A percentile compares a stretch with the other conserved stretches of the same genome.
These are phyloP conservation scores for Starmerella bacillaris DNA, from an alignment of 805 yeast genomes.

Conservation along the genomic window DNA sequence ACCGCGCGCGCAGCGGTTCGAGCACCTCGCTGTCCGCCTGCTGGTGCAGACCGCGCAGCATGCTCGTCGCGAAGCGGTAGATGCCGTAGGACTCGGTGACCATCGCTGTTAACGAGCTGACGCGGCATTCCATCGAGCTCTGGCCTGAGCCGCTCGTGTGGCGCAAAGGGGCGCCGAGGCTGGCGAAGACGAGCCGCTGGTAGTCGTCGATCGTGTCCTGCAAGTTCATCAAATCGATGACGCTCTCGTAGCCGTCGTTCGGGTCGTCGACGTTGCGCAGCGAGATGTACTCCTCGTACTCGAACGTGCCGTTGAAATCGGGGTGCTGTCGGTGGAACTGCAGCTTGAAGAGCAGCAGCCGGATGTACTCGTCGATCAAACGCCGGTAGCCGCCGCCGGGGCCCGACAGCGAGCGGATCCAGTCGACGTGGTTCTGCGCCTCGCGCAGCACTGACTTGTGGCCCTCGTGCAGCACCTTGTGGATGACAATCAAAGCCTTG, in stretches of 20 bases:
- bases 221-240: constrained; percentile 64
- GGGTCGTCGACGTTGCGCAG: constrained; percentile 79
- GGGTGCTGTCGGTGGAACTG: constrained; percentile 69
- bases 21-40: constrained; percentile 60
- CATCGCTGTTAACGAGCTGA: constrained; percentile 74
- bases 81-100: constrained; percentile 86
- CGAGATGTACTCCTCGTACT: constrained; percentile 86
- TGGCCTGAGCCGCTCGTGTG: constrained; percentile 18
- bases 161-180: constrained; percentile 35
- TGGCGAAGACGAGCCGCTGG: constrained; percentile 57
- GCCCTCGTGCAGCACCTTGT: constrained; percentile 95
- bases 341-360: constrained; percentile 51
- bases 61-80: constrained; percentile 69
- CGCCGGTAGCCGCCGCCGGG: constrained; percentile 39
- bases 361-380: constrained; percentile 59
- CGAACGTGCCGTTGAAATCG: constrained; percentile 88
- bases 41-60: constrained; percentile 74
- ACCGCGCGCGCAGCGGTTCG: constrained; percentile 54
- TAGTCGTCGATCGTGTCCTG: constrained; percentile 72
- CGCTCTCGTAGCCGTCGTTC: constrained; percentile 83
- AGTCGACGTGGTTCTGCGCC: constrained; percentile 59
- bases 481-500: constrained; percentile 69
- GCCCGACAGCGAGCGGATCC: constrained; percentile 50
- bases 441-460: constrained; percentile 69
- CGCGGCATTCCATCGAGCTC: constrained; percentile 46